These are phyloP conservation scores for Cunninghamia lanceolata DNA, from an alignment of 75 land plant species.

Conservation along the genomic window DNA sequence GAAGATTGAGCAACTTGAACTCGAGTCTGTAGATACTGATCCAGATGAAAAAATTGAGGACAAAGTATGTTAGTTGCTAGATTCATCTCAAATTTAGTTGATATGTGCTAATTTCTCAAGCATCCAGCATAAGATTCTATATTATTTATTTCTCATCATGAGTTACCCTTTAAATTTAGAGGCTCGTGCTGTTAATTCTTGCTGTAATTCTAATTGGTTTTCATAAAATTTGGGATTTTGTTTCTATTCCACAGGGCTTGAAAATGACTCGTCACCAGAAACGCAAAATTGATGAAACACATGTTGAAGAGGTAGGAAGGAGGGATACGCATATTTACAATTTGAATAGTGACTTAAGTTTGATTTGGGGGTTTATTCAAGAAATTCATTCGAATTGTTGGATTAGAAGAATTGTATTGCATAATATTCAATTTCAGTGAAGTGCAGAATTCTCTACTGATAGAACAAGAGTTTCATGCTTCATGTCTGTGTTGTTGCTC, in stretches of 20 bases:
- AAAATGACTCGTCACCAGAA: constrained; percentile 97
- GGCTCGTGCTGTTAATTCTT: not conserved
- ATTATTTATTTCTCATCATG: not conserved
- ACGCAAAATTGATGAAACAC: constrained; percentile 92
- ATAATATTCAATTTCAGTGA: not conserved
- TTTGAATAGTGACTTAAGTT: not conserved
- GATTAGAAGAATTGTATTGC: not conserved
- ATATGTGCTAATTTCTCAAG: not conserved
- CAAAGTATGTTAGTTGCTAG: constrained; percentile 47
- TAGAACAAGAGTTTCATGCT: not conserved
- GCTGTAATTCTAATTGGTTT: not conserved
- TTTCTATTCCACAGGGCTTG: constrained; percentile 51
- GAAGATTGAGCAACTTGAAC: constrained; percentile 89
- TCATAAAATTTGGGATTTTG: not conserved
- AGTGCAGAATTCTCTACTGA: not conserved
- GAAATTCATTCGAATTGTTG: not conserved
- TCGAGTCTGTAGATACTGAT: constrained; percentile 71
- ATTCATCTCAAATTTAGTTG: not conserved
- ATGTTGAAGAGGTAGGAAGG: constrained; percentile 73
- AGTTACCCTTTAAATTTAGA: not conserved
- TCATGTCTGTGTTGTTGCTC: not conserved
- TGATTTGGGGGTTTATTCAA: not conserved
- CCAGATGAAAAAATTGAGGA: constrained; percentile 87
- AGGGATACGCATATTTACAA: not conserved
- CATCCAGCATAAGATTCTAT: not conserved